Conservation (phyloP, 768 basidiomycete genomes). For the Hydnum rufescens region DNA sequence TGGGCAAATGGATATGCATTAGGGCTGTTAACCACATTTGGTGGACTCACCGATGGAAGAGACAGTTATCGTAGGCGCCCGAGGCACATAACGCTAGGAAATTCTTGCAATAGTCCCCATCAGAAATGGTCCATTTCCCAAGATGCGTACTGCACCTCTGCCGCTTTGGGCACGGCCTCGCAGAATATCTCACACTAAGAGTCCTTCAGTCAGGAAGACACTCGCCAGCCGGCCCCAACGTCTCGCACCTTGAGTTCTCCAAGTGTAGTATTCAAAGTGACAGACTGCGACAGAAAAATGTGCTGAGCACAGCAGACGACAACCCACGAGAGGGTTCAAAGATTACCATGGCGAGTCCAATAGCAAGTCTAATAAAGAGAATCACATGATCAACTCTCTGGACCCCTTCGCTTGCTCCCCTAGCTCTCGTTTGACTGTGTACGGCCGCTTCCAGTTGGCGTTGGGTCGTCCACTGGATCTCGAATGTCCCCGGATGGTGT, state of each 20-base stretch:
- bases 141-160: conserved; percentile 39
- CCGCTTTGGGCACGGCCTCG: conserved; percentile 86
- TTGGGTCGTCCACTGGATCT: too few relatives aligned
- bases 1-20: conserved; percentile 7
- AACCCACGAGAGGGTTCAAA: too few relatives aligned
- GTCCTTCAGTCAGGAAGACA: background rate
- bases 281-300: too few relatives aligned
- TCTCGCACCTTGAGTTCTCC: conserved; percentile 73
- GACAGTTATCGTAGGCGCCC: conserved; percentile 60
- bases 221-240: background rate
- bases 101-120: conserved; percentile 34
- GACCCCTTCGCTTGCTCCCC: background rate
- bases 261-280: conserved; percentile 83
- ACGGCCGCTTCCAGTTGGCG: too few relatives aligned
- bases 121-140: conserved; percentile 6
- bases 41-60: conserved; percentile 44
- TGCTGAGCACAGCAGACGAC: too few relatives aligned
- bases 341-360: background rate
- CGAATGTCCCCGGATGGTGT: background rate
- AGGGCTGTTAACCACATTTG: background rate
- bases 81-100: conserved; percentile 89
- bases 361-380: background rate
- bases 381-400: background rate
- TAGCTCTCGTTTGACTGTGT: background rate
- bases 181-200: conserved; percentile 87